These are phyloP conservation scores for Penicillium malachiteum DNA, from an alignment of 495 filamentous ascomycete genomes.

Conservation along the genomic window DNA sequence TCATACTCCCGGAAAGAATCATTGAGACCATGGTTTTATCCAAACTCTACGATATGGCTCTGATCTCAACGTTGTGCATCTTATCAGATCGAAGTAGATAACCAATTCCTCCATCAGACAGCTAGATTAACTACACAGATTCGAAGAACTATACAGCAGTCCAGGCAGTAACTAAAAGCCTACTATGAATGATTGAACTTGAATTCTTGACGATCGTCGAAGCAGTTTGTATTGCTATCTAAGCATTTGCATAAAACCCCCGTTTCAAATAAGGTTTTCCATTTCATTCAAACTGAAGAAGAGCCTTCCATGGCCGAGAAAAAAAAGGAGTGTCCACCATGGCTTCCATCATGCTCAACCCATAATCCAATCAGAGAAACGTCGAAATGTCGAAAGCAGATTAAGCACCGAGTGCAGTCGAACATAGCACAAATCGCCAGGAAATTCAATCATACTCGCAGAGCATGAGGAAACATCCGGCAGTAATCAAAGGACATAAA, in stretches of 20 bases:
- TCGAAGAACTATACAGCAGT: too few species aligned
- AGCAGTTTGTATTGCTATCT: not conserved
- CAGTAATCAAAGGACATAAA: too few species aligned
- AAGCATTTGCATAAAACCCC: not conserved
- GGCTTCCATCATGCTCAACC: not conserved
- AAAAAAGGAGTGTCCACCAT: slow-evolving; percentile 24
- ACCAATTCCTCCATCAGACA: too few species aligned
- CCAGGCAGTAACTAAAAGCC: not conserved
- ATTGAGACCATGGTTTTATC: too few species aligned
- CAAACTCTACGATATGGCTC: too few species aligned
- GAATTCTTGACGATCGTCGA: not conserved
- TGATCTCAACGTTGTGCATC: too few species aligned
- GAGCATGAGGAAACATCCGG: not conserved
- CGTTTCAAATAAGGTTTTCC: not conserved
- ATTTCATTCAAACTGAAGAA: not conserved
- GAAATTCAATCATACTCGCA: not conserved
- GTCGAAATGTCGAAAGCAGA: not conserved
- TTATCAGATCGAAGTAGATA: too few species aligned
- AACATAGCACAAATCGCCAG: slow-evolving; percentile 4
- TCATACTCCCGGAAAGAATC: too few species aligned
- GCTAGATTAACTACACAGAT: too few species aligned
- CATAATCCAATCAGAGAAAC: not conserved
- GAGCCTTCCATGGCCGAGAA: slow-evolving; percentile 11
- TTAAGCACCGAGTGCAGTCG: not conserved
- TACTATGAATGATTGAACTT: not conserved